Evolutionary conservation across 495 filamentous ascomycete genomes (phyloP).

Genomic region (Tuber umbilicatum): DNA sequence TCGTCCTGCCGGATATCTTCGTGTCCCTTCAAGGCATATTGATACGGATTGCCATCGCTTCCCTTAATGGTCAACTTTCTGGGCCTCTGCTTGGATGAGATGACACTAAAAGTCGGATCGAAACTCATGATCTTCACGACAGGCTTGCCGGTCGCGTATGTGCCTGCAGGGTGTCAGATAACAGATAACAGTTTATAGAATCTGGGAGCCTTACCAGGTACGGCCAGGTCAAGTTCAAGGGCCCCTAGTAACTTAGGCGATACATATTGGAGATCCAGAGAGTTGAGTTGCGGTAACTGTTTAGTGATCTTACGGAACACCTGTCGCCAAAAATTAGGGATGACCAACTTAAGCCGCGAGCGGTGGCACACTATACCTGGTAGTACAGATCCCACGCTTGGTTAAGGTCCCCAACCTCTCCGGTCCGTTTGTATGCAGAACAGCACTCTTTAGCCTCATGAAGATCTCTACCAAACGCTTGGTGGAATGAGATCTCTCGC

Average conservation of each 20-base stretch:
- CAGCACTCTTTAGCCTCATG: constrained; percentile 94
- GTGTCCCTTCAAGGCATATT: constrained; percentile 87
- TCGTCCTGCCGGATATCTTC: constrained; percentile 99
- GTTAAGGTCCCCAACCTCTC: constrained; percentile 88
- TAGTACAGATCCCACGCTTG: constrained; percentile 99
- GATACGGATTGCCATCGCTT: constrained; percentile 77
- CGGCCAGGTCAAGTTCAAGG: constrained; percentile 77
- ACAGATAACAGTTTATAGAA: neutral
- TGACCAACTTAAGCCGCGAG: neutral
- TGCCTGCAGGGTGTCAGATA: constrained; percentile 49
- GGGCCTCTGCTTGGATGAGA: constrained; percentile 93
- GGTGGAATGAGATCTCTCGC: constrained; percentile 93
- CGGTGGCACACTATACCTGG: constrained; percentile 48
- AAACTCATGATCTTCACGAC: constrained; percentile 83
- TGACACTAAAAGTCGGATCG: constrained; percentile 79
- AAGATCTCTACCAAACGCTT: constrained; percentile 91
- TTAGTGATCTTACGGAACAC: constrained; percentile 88
- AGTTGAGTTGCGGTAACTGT: constrained; percentile 83
- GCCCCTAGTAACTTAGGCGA: constrained; percentile 83
- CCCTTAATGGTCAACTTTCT: constrained; percentile 81
- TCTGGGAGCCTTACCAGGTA: constrained; percentile 49
- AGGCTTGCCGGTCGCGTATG: constrained; percentile 80
- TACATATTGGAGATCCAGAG: constrained; percentile 90
- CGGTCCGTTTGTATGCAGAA: constrained; percentile 74
- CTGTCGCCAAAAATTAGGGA: constrained; percentile 14